A percentile compares a stretch with the other conserved stretches of the same genome.
These are phyloP conservation scores for Musa beccarii DNA, from an alignment of 176 grass and related monocot genomes.

Conservation along the genomic window DNA sequence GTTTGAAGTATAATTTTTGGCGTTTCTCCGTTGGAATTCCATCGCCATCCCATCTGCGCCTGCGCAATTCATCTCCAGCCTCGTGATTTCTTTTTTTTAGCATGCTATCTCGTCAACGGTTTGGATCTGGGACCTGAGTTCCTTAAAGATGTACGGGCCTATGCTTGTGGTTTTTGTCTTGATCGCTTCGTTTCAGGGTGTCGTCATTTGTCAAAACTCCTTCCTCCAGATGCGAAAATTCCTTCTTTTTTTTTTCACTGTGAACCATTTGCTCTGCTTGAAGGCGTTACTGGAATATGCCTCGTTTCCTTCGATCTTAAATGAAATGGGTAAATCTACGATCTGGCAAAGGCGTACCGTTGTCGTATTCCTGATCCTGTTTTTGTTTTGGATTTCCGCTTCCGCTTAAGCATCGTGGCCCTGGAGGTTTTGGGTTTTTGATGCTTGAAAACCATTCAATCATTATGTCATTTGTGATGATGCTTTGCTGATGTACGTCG, in stretches of 20 bases:
- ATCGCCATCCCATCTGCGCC: background rate
- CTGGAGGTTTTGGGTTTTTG: background rate
- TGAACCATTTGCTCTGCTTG: background rate
- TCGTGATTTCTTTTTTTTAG: background rate
- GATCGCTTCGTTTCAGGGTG: background rate
- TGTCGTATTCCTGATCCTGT: no score
- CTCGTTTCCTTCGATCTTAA: background rate
- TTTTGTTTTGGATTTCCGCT: no score
- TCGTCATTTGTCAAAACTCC: background rate
- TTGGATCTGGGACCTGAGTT: slow-evolving; percentile 5
- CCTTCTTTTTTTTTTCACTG: background rate
- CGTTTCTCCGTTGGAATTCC: background rate
- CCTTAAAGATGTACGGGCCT: background rate
- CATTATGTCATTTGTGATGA: no score
- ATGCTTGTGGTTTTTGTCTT: slow-evolving; percentile 13
- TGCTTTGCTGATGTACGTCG: no score
- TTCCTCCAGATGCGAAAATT: background rate
- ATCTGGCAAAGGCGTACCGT: background rate
- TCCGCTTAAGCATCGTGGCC: background rate
- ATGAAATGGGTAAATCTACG: background rate
- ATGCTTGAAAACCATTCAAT: background rate
- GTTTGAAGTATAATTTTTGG: background rate
- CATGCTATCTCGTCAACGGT: background rate
- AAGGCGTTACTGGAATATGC: background rate
- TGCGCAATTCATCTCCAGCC: background rate